A percentile compares a stretch with the other conserved stretches of the same genome.
Evolutionary conservation across 495 filamentous ascomycete species (phyloP).

Genomic region (Diplogelasinospora grovesii): DNA sequence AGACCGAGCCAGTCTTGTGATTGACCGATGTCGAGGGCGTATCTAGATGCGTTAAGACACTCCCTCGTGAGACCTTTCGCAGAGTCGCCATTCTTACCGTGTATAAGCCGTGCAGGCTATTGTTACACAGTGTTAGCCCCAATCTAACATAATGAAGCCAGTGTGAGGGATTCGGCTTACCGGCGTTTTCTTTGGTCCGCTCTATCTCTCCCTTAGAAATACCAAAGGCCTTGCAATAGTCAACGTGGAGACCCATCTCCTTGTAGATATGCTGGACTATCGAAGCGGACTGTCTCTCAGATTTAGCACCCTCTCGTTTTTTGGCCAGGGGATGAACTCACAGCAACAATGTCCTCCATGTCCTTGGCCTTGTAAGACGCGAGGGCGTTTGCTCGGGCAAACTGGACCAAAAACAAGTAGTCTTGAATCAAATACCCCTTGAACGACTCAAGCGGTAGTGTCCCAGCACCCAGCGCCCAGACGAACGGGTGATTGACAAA

Average conservation of each 20-base stretch:
- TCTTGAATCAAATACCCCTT: conserved; percentile 85
- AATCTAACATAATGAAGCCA: no score
- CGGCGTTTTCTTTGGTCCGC: conserved; percentile 62
- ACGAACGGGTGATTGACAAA: conserved; percentile 81
- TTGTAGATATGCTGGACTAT: conserved; percentile 68
- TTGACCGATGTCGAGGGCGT: conserved; percentile 81
- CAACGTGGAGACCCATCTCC: conserved; percentile 73
- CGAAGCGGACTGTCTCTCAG: conserved; percentile 50
- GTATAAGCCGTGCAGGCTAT: conserved; percentile 67
- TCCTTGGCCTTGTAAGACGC: conserved; percentile 73
- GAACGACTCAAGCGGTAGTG: conserved; percentile 64
- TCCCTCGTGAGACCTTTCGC: no score
- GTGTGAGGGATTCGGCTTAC: conserved; percentile 39
- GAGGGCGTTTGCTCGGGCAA: conserved; percentile 75
- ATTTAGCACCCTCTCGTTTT: background rate
- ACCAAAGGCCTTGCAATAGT: conserved; percentile 74
- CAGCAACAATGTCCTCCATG: conserved; percentile 64
- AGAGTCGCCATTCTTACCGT: conserved; percentile 37
- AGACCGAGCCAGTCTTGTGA: conserved; percentile 80
- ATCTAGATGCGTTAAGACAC: conserved; percentile 44
- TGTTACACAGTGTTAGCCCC: background rate
- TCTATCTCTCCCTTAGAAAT: conserved; percentile 72
- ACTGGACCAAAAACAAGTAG: conserved; percentile 85
- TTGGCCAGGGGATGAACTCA: conserved; percentile 21
- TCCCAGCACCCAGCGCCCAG: conserved; percentile 63